Percentiles rank a stretch among this genome's conserved stretches.
These are phyloP conservation scores for Ustilago hordei DNA, from an alignment of 1,284 basidiomycete genomes.

Conservation along the genomic window DNA sequence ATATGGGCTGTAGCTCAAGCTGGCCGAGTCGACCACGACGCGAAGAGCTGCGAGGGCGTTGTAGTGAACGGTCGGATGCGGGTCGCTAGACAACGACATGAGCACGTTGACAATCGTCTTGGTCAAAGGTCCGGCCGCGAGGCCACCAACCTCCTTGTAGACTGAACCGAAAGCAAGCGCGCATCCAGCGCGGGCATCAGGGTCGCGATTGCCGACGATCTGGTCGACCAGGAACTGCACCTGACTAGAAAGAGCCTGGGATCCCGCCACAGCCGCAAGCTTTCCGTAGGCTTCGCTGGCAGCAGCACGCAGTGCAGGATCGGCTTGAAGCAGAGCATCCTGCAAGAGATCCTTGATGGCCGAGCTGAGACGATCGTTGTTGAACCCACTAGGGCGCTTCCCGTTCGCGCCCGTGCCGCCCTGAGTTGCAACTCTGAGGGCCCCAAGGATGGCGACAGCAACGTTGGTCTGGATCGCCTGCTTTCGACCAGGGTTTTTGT, in stretches of 20 bases:
- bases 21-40: constrained; percentile 89
- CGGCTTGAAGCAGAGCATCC: constrained; percentile 85
- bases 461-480: constrained; percentile 87
- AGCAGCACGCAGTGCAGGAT: constrained; percentile 80
- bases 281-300: constrained; percentile 93
- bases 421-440: constrained; percentile 73
- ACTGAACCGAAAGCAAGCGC: constrained; percentile 94
- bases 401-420: constrained; percentile 42
- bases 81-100: constrained; percentile 94
- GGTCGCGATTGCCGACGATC: constrained; percentile 95
- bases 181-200: constrained; percentile 91
- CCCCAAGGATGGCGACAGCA: constrained; percentile 81
- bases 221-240: constrained; percentile 93
- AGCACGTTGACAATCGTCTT: constrained; percentile 96
- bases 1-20: constrained; percentile 89
- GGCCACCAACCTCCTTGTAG: constrained; percentile 89
- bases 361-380: constrained; percentile 78
- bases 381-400: constrained; percentile 62
- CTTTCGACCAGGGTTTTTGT: constrained; percentile 88
- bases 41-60: constrained; percentile 88
- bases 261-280: constrained; percentile 84
- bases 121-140: constrained; percentile 90
- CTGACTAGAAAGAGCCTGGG: constrained; percentile 85
- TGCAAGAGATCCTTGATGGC: constrained; percentile 82
- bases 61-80: constrained; percentile 95